Base-by-base conservation (phyloP, 169 alveolate genomes). In the Neospora caninum region DNA sequence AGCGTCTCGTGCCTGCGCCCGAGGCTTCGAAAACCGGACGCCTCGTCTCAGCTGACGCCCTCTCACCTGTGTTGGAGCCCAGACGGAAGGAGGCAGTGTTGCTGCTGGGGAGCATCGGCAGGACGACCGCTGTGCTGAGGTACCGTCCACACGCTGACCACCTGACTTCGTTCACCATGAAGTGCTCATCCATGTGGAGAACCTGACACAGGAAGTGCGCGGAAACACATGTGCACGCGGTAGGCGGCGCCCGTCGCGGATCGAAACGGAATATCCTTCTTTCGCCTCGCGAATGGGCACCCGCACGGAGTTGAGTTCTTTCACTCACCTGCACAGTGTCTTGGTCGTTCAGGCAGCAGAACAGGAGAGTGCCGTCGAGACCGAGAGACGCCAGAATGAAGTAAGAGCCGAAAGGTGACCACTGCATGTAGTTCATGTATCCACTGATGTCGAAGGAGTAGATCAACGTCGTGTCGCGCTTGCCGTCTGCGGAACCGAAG, bases 141-240 rank as follows among this genome's bases (percentile, higher is more conserved):
- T 96, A 98, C 69, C 99, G 95, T 0, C 99, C 99, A 87, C 98
- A 97, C 88, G 97, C 96, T 92, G 98, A 97, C 99, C 99, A 98
- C 86, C 96, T 95, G 43, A 98, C 95, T 69, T 97, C 95, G 95
- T 97, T 97, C 92, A 97, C 80, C 94, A 84, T 94, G 94, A 89
- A 86, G 78, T 94, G 96, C 82, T 94, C 96, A 80, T 91, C 96
- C 91, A 88, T 97, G 95, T 96, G 98, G 84, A 98, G 87, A 18
- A 93, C 88, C 97, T 96, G 95, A 95, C 83, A 91, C 45, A 78
- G 31, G 43, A 78, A 34, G 31, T 18, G 25, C 34, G 31, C 45
- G 16, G 87, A 78, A 27, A 39, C 53, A 42, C 18, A 22, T 45
- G 87, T 20, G 42, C 53, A 78, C n/a, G n/a, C n/a, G n/a, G 64